Percentiles rank a stretch among this genome's conserved stretches.
Evolutionary conservation across 2,329 filamentous ascomycete genomes (phyloP).

Genomic region (Fusarium sp.): DNA sequence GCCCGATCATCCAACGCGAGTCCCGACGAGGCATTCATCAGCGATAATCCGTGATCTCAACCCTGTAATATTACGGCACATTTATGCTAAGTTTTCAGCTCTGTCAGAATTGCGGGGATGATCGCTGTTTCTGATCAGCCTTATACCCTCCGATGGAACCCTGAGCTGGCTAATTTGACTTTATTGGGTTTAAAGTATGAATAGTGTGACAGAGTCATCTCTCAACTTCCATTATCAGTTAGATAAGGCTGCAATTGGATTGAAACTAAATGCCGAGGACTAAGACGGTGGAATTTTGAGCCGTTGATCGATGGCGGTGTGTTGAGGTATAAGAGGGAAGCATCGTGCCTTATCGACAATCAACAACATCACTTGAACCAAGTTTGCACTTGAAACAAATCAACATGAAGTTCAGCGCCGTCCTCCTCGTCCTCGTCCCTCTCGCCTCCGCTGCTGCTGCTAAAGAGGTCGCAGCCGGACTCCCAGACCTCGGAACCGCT

Average conservation of each 20-base stretch:
- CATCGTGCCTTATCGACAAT: not conserved
- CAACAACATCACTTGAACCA: not conserved
- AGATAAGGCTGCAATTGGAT: not conserved
- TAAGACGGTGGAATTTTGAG: constrained; percentile 15
- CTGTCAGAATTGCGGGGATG: not conserved
- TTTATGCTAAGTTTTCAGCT: constrained; percentile 22
- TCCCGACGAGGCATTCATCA: not conserved
- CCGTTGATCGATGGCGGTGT: not conserved
- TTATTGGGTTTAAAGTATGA: not conserved
- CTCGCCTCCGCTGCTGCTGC: constrained; percentile 17
- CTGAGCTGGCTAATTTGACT: not conserved
- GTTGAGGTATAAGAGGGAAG: constrained; percentile 7
- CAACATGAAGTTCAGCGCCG: constrained; percentile 24
- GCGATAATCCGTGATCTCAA: constrained; percentile 14
- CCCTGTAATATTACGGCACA: not conserved
- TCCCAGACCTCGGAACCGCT: constrained; percentile 17
- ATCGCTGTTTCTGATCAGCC: constrained; percentile 11
- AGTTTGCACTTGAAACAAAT: too few species aligned
- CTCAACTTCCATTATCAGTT: not conserved
- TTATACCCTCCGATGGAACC: constrained; percentile 4
- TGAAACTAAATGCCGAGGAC: not conserved
- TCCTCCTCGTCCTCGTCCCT: constrained; percentile 15
- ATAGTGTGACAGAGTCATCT: not conserved
- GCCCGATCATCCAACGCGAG: not conserved
- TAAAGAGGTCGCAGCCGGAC: constrained; percentile 7